Base-by-base conservation (phyloP, 805 yeast genomes). In the Ogataea glucozyma region DNA sequence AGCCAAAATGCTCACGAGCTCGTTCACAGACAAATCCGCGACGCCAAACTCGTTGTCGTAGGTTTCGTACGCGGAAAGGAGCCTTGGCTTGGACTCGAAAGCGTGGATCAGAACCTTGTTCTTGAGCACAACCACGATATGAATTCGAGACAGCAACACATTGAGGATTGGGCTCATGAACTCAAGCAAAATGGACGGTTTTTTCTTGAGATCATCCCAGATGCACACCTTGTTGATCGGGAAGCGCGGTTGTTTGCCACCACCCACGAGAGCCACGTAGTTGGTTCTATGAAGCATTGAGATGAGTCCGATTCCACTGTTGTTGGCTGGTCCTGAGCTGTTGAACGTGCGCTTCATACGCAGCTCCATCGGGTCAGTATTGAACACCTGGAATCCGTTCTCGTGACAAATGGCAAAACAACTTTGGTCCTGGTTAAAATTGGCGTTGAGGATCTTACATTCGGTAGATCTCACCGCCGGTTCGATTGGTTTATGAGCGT, bases 221-320 rank as follows among this genome's bases (percentile, higher is more conserved):
- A 91, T 82, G 26, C 88, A 75, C 27, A 89, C 76, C 61, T 85
- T 86, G 65, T 87, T 88, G 52, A 78, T 72, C 1, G 96, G 85
- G 56, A 79, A 87, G 47, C 78, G 73, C 17, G 97, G 97, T 45
- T 74, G 75, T 48, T 75, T 73, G 1, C 97, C 97, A 13, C 97
- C 97, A 1, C 97, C 97, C 0, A 89, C 87, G 31, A 93, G 66
- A 1, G 91, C 96, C 40, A 91, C 72, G 60, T 89, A 90, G 65
- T 91, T 91, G 0, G 97, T 89, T 31, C 97, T 76, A 60, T 88
- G 86, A 5, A 91, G 79, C 96, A 91, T 88, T 33, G 83, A 71
- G 2, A 85, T 79, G 24, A 73, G 69, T 2, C 93, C 95, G 19
- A 90, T 81, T 0, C 97, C 97, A 10, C 57, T 39, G 51, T 58